These are phyloP conservation scores for Pterocarpus santalinus DNA, from an alignment of 306 rosid species.

Conservation along the genomic window DNA sequence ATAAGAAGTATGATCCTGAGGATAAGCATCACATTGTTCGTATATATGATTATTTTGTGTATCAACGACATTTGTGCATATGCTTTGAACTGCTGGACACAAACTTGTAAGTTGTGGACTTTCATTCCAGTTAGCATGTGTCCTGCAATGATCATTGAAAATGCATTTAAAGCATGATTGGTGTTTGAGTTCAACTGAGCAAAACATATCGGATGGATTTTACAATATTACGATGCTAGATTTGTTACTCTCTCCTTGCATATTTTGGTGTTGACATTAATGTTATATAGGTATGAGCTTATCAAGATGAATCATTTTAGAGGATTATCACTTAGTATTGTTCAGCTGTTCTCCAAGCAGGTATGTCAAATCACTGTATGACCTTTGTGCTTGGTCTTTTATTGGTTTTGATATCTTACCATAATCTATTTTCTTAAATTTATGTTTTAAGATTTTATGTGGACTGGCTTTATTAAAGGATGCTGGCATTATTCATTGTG, in stretches of 20 bases:
- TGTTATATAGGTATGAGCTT: constrained; percentile 86
- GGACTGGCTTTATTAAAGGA: constrained; percentile 92
- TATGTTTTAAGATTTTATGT: constrained; percentile 70
- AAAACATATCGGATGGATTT: background rate
- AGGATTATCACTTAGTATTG: constrained; percentile 94
- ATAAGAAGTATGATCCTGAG: constrained; percentile 97
- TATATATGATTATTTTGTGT: constrained; percentile 92
- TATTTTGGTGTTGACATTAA: constrained; percentile 50
- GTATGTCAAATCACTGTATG: constrained; percentile 54
- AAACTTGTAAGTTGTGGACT: constrained; percentile 80
- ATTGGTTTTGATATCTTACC: constrained; percentile 38
- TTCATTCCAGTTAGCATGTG: constrained; percentile 23
- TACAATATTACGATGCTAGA: constrained; percentile 30
- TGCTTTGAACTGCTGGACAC: constrained; percentile 97
- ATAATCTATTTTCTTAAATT: constrained; percentile 48
- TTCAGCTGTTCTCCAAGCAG: constrained; percentile 96
- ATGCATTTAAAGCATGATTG: constrained; percentile 37
- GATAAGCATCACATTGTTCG: constrained; percentile 99
- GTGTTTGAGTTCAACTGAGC: constrained; percentile 37
- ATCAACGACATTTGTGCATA: constrained; percentile 97
- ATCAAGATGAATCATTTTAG: constrained; percentile 96
- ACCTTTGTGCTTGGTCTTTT: constrained; percentile 37
- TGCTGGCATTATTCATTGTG: constrained; percentile 99
- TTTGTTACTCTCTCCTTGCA: constrained; percentile 40
- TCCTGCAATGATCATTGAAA: constrained; percentile 27